These are phyloP conservation scores for Mortierella antarctica DNA, from an alignment of 192 early-diverging fungal genomes.

Conservation along the genomic window DNA sequence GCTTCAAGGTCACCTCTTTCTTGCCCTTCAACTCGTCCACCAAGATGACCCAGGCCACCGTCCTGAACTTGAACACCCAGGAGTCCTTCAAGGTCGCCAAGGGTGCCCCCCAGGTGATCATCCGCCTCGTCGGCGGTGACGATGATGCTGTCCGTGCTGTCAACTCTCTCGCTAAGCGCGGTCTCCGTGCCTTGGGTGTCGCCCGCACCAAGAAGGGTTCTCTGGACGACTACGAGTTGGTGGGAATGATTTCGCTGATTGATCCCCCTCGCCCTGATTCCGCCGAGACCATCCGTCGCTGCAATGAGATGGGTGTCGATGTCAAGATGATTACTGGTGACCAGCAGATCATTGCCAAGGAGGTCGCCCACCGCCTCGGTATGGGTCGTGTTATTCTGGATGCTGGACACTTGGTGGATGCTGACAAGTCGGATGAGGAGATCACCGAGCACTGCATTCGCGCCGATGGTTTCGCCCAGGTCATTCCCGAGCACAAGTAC, in stretches of 20 bases:
- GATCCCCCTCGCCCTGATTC: slow-evolving; percentile 94
- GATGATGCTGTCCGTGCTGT: slow-evolving; percentile 85
- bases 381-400: slow-evolving; percentile 94
- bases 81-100: slow-evolving; percentile 90
- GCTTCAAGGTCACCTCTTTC: slow-evolving; percentile 92
- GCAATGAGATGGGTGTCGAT: slow-evolving; percentile 86
- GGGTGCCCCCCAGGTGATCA: slow-evolving; percentile 94
- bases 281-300: slow-evolving; percentile 85
- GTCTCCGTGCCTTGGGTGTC: slow-evolving; percentile 91
- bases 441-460: slow-evolving; percentile 86
- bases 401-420: slow-evolving; percentile 85
- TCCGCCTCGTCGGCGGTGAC: slow-evolving; percentile 81
- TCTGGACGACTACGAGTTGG: slow-evolving; percentile 77
- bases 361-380: slow-evolving; percentile 89
- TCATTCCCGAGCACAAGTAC: slow-evolving; percentile 98
- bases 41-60: slow-evolving; percentile 93
- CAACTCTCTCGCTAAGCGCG: slow-evolving; percentile 82
- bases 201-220: slow-evolving; percentile 79
- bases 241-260: slow-evolving; percentile 92
- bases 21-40: slow-evolving; percentile 93
- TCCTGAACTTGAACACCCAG: slow-evolving; percentile 80
- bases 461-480: slow-evolving; percentile 96
- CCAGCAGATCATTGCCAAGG: slow-evolving; percentile 94
- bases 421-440: slow-evolving; percentile 78
- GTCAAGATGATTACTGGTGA: slow-evolving; percentile 99